Evolutionary conservation across 2,329 filamentous ascomycete species (phyloP), one percentile per base, ranked within the genome.

Genomic region (Fusarium sp.): DNA sequence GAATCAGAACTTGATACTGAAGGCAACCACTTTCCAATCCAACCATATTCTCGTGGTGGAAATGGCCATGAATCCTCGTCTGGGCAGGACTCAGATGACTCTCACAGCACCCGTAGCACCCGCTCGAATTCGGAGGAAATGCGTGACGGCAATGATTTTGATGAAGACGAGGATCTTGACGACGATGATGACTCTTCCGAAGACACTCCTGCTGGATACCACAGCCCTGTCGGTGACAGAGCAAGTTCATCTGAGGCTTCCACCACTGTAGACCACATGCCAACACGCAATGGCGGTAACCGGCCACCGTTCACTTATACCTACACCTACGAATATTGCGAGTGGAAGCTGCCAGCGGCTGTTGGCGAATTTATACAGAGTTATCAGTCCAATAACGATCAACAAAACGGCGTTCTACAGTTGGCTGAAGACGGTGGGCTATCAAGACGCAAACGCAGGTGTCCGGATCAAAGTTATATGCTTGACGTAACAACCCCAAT

Each of bases 241-340:
- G 39, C 28, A 57, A 51, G 15, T 18, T 30, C 58, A 22, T 58
- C 61, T 30, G 45, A 48, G 35, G 41, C 36, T 32, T 69, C 73
- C 38, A 69, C 63, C 22, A 70, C 72, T 14, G 32, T 73, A n/a
- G 62, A 59, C 48, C 41, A 55, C 55, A 44, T 20, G 8, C 38
- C 44, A 51, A 14, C 22, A 26, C 6, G 20, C 44, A 18, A 28
- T 24, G 18, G 24, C 36, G 20, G 30, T 35, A 41, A 18, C 13
- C 41, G 38, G 11, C 22, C 42, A 17, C 56, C 56, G 10, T 59
- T 26, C n/a, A 41, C 39, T 14, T n/a, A 22, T 24, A 39, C 24
- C 22, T 41, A 24, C 39, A 28, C n/a, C 14, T 30, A 60, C 39
- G 35, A 60, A 30, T 60, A 63, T 38, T 24, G n/a, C 18, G 47